phyloP scores from a whole-genome alignment of 2,329 filamentous ascomycete genomes.

The Pestalotiopsis sp. region DNA sequence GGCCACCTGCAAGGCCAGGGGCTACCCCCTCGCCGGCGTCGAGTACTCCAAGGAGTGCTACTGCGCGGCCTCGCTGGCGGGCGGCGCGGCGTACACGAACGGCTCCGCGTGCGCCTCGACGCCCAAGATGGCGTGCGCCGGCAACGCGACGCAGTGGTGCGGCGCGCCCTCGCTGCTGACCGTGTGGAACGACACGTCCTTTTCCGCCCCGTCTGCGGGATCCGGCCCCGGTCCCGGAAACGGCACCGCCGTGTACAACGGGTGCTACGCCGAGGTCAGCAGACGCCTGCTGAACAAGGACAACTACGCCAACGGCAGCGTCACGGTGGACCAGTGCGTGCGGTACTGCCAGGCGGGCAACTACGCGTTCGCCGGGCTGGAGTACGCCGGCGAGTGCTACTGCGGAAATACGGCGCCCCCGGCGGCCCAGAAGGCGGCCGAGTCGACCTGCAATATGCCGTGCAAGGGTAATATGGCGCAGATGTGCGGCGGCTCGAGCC shows the following conservation, averaged over 20 bases:
- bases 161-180: constrained; percentile 10
- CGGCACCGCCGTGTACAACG: background rate
- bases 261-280: background rate
- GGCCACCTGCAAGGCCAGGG: constrained; percentile 13
- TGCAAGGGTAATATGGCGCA: constrained; percentile 13
- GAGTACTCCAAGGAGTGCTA: constrained; percentile 21
- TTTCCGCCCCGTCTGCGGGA: background rate
- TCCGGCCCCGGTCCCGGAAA: background rate
- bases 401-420: constrained; percentile 7
- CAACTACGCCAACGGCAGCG: background rate
- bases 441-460: constrained; percentile 11
- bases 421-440: background rate
- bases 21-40: constrained; percentile 18
- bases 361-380: constrained; percentile 8
- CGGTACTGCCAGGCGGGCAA: constrained; percentile 11
- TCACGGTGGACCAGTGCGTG: constrained; percentile 11
- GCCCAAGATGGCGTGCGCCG: constrained; percentile 37
- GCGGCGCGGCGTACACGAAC: constrained; percentile 29
- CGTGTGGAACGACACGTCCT: constrained; percentile 10
- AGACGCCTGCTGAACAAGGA: constrained; percentile 10
- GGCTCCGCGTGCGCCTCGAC: constrained; percentile 32
- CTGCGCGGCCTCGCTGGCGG: constrained; percentile 25
- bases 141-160: constrained; percentile 27
- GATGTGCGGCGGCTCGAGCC: constrained; percentile 14
- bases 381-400: constrained; percentile 16